These are phyloP conservation scores for Paraphoma sp. DNA, from an alignment of 2,329 filamentous ascomycete genomes.

Conservation along the genomic window DNA sequence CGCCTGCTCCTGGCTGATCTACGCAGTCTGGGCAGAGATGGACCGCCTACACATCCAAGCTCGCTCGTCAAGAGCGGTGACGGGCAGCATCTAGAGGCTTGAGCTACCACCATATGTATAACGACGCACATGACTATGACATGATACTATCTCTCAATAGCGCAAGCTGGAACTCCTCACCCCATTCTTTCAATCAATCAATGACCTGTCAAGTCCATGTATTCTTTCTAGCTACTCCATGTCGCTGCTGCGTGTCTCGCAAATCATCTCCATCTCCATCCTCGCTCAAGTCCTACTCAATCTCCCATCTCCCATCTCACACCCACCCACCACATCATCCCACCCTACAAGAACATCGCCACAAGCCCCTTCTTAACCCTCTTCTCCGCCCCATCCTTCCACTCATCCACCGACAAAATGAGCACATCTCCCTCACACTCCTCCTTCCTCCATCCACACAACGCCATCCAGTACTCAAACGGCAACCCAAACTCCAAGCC, in stretches of 20 bases:
- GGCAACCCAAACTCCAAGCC: not conserved
- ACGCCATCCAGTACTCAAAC: not conserved
- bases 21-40: slow-evolving; percentile 37
- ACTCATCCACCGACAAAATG: not conserved
- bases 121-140: not conserved
- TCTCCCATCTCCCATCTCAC: not conserved
- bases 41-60: slow-evolving; percentile 44
- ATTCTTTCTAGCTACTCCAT: not conserved
- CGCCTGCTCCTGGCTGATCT: slow-evolving; percentile 37
- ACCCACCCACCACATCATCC: not conserved
- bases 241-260: not conserved
- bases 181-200: not conserved
- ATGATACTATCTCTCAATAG: not conserved
- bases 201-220: not conserved
- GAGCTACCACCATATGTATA: not conserved
- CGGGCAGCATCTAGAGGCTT: slow-evolving; percentile 1
- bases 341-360: not conserved
- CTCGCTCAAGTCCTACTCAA: not conserved
- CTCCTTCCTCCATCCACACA: not conserved
- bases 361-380: not conserved
- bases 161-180: not conserved
- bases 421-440: not conserved
- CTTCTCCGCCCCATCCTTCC: not conserved
- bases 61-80: slow-evolving; percentile 2
- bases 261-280: not conserved